Conservation (phyloP, 1,139 yeast species). For the Suhomyces atakaporum region DNA sequence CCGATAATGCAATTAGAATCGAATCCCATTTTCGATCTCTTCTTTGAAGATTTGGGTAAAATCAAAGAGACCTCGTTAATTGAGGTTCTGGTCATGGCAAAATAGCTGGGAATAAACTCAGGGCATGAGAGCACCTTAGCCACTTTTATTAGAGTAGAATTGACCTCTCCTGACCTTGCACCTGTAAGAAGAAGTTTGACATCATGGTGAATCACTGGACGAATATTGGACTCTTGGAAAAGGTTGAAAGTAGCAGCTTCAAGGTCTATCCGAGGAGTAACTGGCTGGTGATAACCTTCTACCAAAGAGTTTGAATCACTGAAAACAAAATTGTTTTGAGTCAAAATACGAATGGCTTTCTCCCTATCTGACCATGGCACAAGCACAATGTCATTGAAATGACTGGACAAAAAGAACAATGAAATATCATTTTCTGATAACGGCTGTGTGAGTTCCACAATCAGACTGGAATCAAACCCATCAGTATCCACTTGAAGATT, state of each 20-base stretch:
- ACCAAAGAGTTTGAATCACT: constrained; percentile 41
- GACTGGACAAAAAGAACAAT: constrained; percentile 63
- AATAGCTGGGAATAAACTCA: constrained; percentile 46
- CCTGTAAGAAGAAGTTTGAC: constrained; percentile 59
- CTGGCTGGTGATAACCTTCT: constrained; percentile 1
- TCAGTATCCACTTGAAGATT: constrained; percentile 64
- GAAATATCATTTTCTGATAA: constrained; percentile 59
- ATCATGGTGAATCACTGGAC: constrained; percentile 45
- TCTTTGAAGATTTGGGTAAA: constrained; percentile 47
- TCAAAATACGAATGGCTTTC: constrained; percentile 47
- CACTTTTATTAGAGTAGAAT: constrained; percentile 39
- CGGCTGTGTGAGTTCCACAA: constrained; percentile 62
- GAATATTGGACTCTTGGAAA: constrained; percentile 43
- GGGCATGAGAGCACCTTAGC: constrained; percentile 32
- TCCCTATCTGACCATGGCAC: constrained; percentile 51
- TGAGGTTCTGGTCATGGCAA: constrained; percentile 60
- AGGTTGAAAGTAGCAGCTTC: constrained; percentile 40
- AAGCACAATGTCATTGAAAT: constrained; percentile 67
- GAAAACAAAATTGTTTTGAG: constrained; percentile 45
- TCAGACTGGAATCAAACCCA: constrained; percentile 51
- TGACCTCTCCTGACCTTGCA: constrained; percentile 53
- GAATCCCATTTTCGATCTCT: constrained; percentile 42
- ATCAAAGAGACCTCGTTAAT: constrained; percentile 56
- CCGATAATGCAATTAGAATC: constrained; percentile 51
- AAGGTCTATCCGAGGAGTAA: constrained; percentile 12